Conservation (phyloP, 2,329 filamentous ascomycete genomes). For the Aspergillus tubingensis region DNA sequence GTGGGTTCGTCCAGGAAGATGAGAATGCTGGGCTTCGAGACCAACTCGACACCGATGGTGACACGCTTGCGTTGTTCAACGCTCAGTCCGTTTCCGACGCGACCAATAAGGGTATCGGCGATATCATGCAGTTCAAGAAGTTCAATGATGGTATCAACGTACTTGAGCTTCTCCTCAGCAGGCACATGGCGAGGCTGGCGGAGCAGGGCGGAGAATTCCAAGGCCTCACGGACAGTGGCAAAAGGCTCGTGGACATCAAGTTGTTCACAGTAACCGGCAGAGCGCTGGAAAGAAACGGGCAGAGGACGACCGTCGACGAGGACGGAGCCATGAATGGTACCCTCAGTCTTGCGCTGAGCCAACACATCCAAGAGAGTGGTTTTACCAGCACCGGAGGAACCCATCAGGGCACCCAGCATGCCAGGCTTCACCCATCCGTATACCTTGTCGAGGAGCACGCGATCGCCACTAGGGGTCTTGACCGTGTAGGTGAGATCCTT, state of each 20-base stretch:
- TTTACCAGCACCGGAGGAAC: slow-evolving; percentile 77
- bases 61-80: slow-evolving; percentile 70
- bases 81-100: slow-evolving; percentile 48
- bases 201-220: slow-evolving; percentile 66
- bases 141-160: slow-evolving; percentile 65
- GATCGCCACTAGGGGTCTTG: slow-evolving; percentile 56
- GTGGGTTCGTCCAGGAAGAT: slow-evolving; percentile 73
- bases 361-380: slow-evolving; percentile 72
- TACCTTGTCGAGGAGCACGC: slow-evolving; percentile 65
- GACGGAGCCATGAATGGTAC: slow-evolving; percentile 64
- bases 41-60: slow-evolving; percentile 72
- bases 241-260: slow-evolving; percentile 68
- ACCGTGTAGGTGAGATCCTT: slow-evolving; percentile 72
- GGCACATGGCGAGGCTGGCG: slow-evolving; percentile 57
- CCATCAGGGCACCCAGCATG: slow-evolving; percentile 74
- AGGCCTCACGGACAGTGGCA: slow-evolving; percentile 65
- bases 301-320: slow-evolving; percentile 65
- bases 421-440: slow-evolving; percentile 78
- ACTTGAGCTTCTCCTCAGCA: slow-evolving; percentile 61
- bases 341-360: slow-evolving; percentile 68
- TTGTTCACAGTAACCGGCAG: slow-evolving; percentile 69
- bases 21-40: slow-evolving; percentile 66
- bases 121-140: slow-evolving; percentile 64
- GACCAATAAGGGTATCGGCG: slow-evolving; percentile 62
- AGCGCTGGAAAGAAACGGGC: slow-evolving; percentile 63